These are phyloP conservation scores for Leucogyrophana mollusca DNA, from an alignment of 768 basidiomycete genomes.

Conservation along the genomic window DNA sequence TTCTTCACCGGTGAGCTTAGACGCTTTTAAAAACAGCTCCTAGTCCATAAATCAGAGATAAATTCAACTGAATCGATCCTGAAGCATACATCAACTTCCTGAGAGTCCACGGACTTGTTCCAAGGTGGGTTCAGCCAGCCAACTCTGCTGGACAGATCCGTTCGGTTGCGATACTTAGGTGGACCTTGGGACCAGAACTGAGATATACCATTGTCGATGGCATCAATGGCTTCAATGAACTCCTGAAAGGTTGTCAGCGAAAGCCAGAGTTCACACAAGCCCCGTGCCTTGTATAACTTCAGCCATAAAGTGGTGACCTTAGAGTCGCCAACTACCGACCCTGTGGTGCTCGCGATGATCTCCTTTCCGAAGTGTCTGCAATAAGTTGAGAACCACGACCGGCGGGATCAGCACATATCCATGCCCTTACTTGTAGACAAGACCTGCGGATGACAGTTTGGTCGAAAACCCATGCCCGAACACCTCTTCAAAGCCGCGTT, in stretches of 20 bases:
- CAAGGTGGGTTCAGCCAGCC: constrained; percentile 85
- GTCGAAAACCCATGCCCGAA: constrained; percentile 88
- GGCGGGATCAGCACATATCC: not conserved
- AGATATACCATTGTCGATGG: constrained; percentile 90
- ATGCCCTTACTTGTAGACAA: constrained; percentile 85
- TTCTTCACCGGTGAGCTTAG: constrained; percentile 79
- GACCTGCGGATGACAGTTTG: constrained; percentile 89
- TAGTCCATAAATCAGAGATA: constrained; percentile 27
- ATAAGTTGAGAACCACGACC: not conserved
- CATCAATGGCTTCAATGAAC: constrained; percentile 94
- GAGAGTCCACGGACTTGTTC: constrained; percentile 77
- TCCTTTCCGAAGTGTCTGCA: constrained; percentile 85
- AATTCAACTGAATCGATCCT: constrained; percentile 3
- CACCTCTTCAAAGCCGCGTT: constrained; percentile 86
- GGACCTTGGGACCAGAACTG: constrained; percentile 69
- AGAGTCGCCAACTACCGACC: constrained; percentile 50
- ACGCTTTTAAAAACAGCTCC: constrained; percentile 78
- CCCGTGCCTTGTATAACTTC: constrained; percentile 80
- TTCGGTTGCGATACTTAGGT: constrained; percentile 72
- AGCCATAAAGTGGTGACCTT: constrained; percentile 79
- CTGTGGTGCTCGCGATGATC: constrained; percentile 66
- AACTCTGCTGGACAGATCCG: constrained; percentile 85
- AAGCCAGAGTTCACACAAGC: too few relatives aligned
- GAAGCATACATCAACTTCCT: constrained; percentile 62
- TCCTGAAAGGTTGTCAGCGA: constrained; percentile 46